Evolutionary conservation across 441 rosid genomes (phyloP).

Genomic region (Corymbia calophylla): DNA sequence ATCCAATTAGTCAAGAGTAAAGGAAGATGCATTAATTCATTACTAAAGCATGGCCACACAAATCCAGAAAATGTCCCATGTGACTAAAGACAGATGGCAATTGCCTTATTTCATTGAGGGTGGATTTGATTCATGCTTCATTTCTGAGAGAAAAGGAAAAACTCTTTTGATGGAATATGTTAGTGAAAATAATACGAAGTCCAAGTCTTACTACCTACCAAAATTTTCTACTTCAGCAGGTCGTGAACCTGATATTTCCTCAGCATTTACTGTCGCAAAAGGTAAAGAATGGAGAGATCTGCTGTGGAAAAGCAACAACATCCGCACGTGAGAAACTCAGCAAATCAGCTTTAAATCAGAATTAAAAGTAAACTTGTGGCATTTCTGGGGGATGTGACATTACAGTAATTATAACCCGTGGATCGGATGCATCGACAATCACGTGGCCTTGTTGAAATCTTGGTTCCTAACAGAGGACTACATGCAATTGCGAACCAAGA

Average conservation of each 20-base stretch:
- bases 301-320: conserved; percentile 1
- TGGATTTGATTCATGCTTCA: background rate
- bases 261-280: conserved; percentile 78
- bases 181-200: background rate
- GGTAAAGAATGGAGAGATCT: conserved; percentile 68
- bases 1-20: background rate
- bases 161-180: background rate
- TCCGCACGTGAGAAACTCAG: background rate
- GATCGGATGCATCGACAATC: background rate
- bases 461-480: background rate
- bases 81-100: background rate
- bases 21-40: background rate
- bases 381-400: background rate
- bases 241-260: conserved; percentile 72
- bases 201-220: conserved; percentile 30
- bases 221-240: conserved; percentile 86
- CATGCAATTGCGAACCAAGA: background rate
- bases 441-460: background rate
- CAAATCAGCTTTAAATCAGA: background rate
- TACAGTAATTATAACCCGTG: background rate
- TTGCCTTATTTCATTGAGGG: background rate
- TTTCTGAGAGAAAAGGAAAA: background rate
- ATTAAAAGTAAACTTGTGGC: background rate
- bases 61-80: background rate
- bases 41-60: background rate